Base-by-base conservation (phyloP, 805 yeast species). In the Starmerella cellae region DNA sequence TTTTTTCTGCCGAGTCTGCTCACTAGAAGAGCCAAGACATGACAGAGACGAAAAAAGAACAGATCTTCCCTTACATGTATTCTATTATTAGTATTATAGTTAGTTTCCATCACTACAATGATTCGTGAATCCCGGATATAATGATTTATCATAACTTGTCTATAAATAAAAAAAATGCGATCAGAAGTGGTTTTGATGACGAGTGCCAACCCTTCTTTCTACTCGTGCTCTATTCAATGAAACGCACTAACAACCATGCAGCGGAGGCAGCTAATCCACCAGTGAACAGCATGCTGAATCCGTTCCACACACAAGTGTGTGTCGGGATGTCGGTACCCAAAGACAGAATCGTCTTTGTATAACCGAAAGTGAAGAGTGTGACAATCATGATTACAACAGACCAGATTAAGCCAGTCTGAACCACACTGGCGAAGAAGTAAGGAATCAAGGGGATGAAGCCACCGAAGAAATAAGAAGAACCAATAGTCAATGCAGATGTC, bases 181-280 rank as follows among this genome's bases (percentile, higher is more conserved):
- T 19, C 4, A 24, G 29, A 21, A 8, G 17, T 11, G 20, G 16
- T 5, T 11, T 23, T 5, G 20, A 24, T 13, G 5, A 10, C 21
- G 19, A 9, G 17, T 16, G 38, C 4, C 27, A 8, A n/a, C n/a
- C n/a, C n/a, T n/a, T n/a, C n/a, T n/a, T n/a, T n/a, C n/a, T n/a
- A n/a, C n/a, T n/a, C n/a, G n/a, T n/a, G n/a, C n/a, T n/a, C 45
- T 50, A 65, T 48, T 78, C 95, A 47, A 88, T 76, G 49, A 79
- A 60, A 59, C 77, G 79, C 27, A 88, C 98, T 58, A 87, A 73
- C 35, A 74, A 75, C 94, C 95, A 88, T 10, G 98, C 98, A 20
- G 94, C 82, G 4, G 95, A 94, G 4, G 98, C 97, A 19, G 98
- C 97, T 26, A 81, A 66, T n/a, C 96, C 93, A 31, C 98, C 98